Evolutionary conservation across 1,139 yeast genomes (phyloP).

Genomic region (Lodderomyces jiufengensis): DNA sequence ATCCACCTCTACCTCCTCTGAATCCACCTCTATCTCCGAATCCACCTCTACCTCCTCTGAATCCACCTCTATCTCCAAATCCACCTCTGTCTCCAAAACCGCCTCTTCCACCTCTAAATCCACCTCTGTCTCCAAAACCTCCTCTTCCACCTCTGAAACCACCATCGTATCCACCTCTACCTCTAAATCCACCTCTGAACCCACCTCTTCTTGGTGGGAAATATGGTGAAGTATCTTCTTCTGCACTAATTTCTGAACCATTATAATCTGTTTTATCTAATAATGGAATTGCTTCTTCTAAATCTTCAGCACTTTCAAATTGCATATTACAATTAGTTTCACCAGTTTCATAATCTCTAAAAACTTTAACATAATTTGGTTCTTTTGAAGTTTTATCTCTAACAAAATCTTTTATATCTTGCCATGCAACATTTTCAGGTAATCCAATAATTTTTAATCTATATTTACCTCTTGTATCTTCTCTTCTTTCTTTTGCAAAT

Average conservation of each 20-base stretch:
- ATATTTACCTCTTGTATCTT: constrained; percentile 64
- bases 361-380: constrained; percentile 71
- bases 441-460: constrained; percentile 66
- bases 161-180: constrained; percentile 37
- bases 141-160: constrained; percentile 38
- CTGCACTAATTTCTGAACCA: constrained; percentile 63
- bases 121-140: constrained; percentile 49
- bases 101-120: constrained; percentile 35
- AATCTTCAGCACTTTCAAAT: constrained; percentile 70
- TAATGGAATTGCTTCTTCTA: constrained; percentile 63
- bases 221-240: constrained; percentile 79
- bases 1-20: constrained; percentile 42
- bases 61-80: constrained; percentile 41
- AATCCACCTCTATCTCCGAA: constrained; percentile 32
- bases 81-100: constrained; percentile 34
- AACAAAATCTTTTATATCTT: constrained; percentile 77
- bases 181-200: constrained; percentile 35
- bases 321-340: constrained; percentile 78
- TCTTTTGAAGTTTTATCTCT: constrained; percentile 63
- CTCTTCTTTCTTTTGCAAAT: constrained; percentile 60
- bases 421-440: constrained; percentile 80
- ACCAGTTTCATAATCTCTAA: constrained; percentile 53
- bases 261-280: constrained; percentile 70
- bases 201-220: constrained; percentile 58
- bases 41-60: constrained; percentile 39